Conservation (phyloP, 768 basidiomycete species). For the Grammothele lineata region DNA sequence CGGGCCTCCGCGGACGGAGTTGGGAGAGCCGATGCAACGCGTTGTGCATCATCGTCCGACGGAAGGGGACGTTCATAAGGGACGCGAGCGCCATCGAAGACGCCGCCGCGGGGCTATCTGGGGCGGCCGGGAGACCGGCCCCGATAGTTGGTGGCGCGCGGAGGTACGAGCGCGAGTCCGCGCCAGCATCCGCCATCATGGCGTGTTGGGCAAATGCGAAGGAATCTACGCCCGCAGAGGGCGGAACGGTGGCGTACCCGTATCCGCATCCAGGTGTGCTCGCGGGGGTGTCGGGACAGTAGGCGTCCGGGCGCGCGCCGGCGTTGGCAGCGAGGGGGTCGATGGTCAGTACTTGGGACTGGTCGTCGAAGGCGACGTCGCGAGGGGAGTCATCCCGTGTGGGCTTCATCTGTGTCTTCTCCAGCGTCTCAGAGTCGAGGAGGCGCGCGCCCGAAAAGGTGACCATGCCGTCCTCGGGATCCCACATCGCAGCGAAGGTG, state of each 20-base stretch:
- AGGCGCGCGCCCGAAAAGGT: constrained; percentile 51
- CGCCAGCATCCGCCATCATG: constrained; percentile 14
- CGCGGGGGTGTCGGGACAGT: background rate
- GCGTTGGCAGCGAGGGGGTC: constrained; percentile 9
- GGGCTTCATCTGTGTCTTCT: constrained; percentile 1
- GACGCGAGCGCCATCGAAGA: constrained; percentile 19
- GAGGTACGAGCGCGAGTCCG: constrained; percentile 18
- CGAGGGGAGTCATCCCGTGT: constrained; percentile 16
- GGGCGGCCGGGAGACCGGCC: constrained; percentile 3
- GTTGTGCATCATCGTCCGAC: constrained; percentile 9
- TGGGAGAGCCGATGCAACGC: constrained; percentile 5
- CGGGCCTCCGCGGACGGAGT: background rate
- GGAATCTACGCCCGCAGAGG: constrained; percentile 9
- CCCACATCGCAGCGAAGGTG: constrained; percentile 59
- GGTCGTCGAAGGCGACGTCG: constrained; percentile 21
- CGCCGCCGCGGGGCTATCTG: constrained; percentile 16
- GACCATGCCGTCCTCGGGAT: constrained; percentile 52
- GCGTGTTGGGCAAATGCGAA: constrained; percentile 20
- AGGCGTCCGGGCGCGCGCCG: background rate
- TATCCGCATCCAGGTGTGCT: background rate
- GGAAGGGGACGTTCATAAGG: constrained; percentile 6
- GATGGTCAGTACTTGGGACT: constrained; percentile 26
- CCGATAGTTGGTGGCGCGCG: constrained; percentile 2
- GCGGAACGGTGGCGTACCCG: too few species aligned
- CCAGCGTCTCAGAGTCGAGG: constrained; percentile 24